phyloP scores from a whole-genome alignment of 768 basidiomycete species.

The Boletus rex-veris region DNA sequence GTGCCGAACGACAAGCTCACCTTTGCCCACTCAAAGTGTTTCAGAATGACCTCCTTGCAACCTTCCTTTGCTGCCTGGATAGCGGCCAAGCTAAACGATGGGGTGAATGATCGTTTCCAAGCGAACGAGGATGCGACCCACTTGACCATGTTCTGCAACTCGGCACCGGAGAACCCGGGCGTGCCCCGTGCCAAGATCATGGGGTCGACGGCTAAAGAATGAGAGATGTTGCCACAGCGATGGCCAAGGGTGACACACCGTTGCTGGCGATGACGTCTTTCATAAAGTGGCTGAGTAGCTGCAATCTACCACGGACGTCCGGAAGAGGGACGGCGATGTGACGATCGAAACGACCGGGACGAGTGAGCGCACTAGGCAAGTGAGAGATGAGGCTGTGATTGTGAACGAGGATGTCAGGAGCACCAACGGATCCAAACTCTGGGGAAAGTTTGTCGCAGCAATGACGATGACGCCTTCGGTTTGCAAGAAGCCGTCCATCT shows the following conservation, averaged over 20 bases:
- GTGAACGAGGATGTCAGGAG: background rate
- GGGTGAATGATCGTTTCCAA: background rate
- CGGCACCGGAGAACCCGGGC: conserved; percentile 95
- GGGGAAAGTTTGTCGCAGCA: conserved; percentile 96
- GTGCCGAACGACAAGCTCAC: conserved; percentile 39
- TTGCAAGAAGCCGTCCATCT: conserved; percentile 96
- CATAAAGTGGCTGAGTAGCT: conserved; percentile 92
- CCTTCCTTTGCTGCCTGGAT: conserved; percentile 90
- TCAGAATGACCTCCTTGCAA: conserved; percentile 63
- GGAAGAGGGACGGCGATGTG: conserved; percentile 90
- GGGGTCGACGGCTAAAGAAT: conserved; percentile 66
- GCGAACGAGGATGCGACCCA: conserved; percentile 35
- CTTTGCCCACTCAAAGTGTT: conserved; percentile 98
- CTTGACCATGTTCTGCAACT: conserved; percentile 97
- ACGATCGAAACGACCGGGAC: conserved; percentile 95
- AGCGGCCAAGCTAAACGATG: conserved; percentile 67
- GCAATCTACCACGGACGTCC: conserved; percentile 92
- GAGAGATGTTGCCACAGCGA: background rate
- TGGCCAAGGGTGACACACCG: conserved; percentile 36
- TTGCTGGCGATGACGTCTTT: conserved; percentile 62
- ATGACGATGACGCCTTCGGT: conserved; percentile 93
- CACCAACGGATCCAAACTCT: conserved; percentile 83
- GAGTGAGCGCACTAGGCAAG: conserved; percentile 73
- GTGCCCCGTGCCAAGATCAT: conserved; percentile 90
- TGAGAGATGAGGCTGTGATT: conserved; percentile 10